These are phyloP conservation scores for Oryza officinalis DNA, from an alignment of 176 grass and related monocot species.

Conservation along the genomic window DNA sequence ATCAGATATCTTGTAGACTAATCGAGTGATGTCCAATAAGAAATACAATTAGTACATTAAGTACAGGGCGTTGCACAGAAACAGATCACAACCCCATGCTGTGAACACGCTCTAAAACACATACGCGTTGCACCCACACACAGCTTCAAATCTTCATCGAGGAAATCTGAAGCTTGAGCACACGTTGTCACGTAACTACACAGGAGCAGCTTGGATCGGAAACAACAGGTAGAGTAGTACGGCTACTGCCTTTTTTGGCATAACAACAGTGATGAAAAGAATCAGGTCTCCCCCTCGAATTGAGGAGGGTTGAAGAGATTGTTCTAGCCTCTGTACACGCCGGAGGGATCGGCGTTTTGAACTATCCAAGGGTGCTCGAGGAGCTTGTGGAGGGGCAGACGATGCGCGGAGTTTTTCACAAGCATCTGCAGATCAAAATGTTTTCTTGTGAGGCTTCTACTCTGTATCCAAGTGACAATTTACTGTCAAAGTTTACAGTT, in stretches of 20 bases:
- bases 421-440: constrained; percentile 69
- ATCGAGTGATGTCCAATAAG: constrained; percentile 8
- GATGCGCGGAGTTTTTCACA: constrained; percentile 58
- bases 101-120: neutral
- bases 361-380: constrained; percentile 95
- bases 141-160: constrained; percentile 4
- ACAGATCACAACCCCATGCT: neutral
- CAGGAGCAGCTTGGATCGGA: neutral
- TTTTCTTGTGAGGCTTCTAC: neutral
- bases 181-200: neutral
- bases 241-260: neutral
- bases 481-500: neutral
- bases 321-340: constrained; percentile 58
- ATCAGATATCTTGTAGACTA: constrained; percentile 11
- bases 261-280: constrained; percentile 19
- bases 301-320: neutral
- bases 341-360: constrained; percentile 86
- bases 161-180: constrained; percentile 28
- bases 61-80: constrained; percentile 10
- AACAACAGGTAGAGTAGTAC: neutral
- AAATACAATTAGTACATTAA: constrained; percentile 22
- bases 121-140: neutral
- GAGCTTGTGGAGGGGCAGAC: constrained; percentile 75
- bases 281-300: neutral
- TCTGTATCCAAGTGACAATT: neutral